Evolutionary conservation across 2,329 filamentous ascomycete genomes (phyloP).

Genomic region (Sporothrix schenckii): DNA sequence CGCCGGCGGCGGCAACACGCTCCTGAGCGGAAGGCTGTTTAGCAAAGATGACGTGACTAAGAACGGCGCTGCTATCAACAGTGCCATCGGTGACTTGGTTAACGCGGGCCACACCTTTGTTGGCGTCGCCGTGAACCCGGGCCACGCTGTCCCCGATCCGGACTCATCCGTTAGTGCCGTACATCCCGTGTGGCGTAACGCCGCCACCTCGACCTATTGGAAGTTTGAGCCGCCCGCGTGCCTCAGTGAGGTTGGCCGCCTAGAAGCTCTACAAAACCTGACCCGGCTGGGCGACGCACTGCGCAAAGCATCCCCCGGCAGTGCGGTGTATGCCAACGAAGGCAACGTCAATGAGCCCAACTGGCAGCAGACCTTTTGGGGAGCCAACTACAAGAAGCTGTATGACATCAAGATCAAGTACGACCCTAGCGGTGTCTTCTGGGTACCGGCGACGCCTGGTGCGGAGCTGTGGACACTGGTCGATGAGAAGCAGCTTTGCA

Average conservation of each 20-base stretch:
- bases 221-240: slow-evolving; percentile 20
- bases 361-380: slow-evolving; percentile 37
- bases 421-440: slow-evolving; percentile 39
- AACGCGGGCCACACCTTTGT: slow-evolving; percentile 31
- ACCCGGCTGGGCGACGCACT: slow-evolving; percentile 30
- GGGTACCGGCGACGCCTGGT: slow-evolving; percentile 33
- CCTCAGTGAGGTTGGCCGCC: slow-evolving; percentile 18
- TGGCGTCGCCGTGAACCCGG: slow-evolving; percentile 33
- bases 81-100: slow-evolving; percentile 41
- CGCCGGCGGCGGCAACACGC: slow-evolving; percentile 42
- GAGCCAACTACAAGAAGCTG: slow-evolving; percentile 35
- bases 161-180: slow-evolving; percentile 26
- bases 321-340: slow-evolving; percentile 33
- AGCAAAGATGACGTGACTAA: slow-evolving; percentile 44
- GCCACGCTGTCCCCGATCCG: slow-evolving; percentile 28
- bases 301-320: slow-evolving; percentile 27
- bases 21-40: slow-evolving; percentile 48
- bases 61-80: slow-evolving; percentile 44
- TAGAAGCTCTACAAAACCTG: slow-evolving; percentile 8
- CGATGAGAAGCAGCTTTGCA: slow-evolving; percentile 26
- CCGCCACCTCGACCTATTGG: slow-evolving; percentile 19
- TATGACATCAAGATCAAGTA: slow-evolving; percentile 37
- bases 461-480: slow-evolving; percentile 35
- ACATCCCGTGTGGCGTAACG: slow-evolving; percentile 33
- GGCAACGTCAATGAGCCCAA: slow-evolving; percentile 36